Evolutionary conservation across 148 eudicot genomes (phyloP).

Genomic region (Nyssa sinensis): DNA sequence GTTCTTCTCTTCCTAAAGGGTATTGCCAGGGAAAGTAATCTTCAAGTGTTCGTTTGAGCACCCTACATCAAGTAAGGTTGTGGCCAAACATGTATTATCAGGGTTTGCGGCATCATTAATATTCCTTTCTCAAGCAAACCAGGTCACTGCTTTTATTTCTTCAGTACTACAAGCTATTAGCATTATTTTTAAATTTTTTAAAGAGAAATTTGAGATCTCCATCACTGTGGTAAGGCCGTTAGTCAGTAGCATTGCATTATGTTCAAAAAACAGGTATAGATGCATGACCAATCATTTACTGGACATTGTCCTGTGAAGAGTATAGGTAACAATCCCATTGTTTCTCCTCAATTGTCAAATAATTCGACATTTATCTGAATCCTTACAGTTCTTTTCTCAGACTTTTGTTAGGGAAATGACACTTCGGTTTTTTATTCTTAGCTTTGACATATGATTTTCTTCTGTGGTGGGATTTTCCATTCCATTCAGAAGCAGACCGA

Average conservation of each 20-base stretch:
- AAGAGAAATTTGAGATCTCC: not conserved
- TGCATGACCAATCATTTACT: not conserved
- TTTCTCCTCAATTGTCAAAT: not conserved
- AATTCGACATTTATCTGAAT: not conserved
- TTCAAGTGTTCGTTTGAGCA: conserved; percentile 47
- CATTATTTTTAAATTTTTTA: not conserved
- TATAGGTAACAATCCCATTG: not conserved
- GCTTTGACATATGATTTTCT: not conserved
- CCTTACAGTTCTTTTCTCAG: not conserved
- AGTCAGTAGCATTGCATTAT: not conserved
- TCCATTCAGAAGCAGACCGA: not conserved
- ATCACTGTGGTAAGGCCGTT: not conserved
- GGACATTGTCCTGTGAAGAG: not conserved
- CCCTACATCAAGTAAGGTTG: conserved; percentile 29
- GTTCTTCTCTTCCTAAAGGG: conserved; percentile 32
- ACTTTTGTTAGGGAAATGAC: not conserved
- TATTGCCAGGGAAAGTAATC: conserved; percentile 22
- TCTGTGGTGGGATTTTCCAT: not conserved
- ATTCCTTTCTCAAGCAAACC: conserved; percentile 58
- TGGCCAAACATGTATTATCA: conserved; percentile 52
- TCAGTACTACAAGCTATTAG: not conserved
- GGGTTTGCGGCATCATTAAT: conserved; percentile 73
- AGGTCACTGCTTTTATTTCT: conserved; percentile 49
- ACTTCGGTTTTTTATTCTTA: not conserved
- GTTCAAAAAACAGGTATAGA: not conserved